A percentile compares a stretch with the other conserved stretches of the same genome.
Conservation (phyloP, 257 asterid species). For the Solanum chmielewskii region DNA sequence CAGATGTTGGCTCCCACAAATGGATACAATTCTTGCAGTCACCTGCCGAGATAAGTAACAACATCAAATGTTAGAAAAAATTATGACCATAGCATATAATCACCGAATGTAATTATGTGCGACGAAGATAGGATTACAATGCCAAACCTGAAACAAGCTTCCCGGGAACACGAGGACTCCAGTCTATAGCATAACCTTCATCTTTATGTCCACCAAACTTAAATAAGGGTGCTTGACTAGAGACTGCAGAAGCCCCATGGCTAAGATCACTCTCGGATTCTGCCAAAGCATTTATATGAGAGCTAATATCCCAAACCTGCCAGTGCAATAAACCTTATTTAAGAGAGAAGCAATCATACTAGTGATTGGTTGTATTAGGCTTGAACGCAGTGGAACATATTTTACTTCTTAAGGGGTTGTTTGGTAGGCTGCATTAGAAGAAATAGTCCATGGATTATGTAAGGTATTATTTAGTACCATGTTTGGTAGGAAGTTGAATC, state of each 20-base stretch:
- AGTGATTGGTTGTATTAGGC: neutral
- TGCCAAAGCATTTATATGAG: slow-evolving; percentile 61
- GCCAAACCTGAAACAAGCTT: slow-evolving; percentile 72
- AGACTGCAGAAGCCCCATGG: slow-evolving; percentile 29
- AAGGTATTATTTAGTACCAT: no score
- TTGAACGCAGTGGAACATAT: neutral
- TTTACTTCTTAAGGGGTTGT: neutral
- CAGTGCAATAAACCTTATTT: neutral
- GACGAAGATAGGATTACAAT: neutral
- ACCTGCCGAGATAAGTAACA: slow-evolving; percentile 24
- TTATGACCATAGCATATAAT: neutral
- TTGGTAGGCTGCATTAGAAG: no score
- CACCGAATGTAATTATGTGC: neutral
- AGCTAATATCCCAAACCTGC: slow-evolving; percentile 93
- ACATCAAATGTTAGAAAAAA: neutral
- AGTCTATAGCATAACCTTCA: slow-evolving; percentile 95
- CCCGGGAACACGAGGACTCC: slow-evolving; percentile 92
- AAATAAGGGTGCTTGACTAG: slow-evolving; percentile 61
- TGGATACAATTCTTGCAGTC: slow-evolving; percentile 79
- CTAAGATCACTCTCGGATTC: slow-evolving; percentile 38
- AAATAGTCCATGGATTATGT: no score
- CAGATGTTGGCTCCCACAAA: slow-evolving; percentile 88
- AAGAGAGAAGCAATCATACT: neutral
- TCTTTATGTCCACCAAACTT: slow-evolving; percentile 79
- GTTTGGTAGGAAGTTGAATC: no score